Evolutionary conservation across 2,329 filamentous ascomycete species (phyloP).

Genomic region (Arthrobotrys sinensis): DNA sequence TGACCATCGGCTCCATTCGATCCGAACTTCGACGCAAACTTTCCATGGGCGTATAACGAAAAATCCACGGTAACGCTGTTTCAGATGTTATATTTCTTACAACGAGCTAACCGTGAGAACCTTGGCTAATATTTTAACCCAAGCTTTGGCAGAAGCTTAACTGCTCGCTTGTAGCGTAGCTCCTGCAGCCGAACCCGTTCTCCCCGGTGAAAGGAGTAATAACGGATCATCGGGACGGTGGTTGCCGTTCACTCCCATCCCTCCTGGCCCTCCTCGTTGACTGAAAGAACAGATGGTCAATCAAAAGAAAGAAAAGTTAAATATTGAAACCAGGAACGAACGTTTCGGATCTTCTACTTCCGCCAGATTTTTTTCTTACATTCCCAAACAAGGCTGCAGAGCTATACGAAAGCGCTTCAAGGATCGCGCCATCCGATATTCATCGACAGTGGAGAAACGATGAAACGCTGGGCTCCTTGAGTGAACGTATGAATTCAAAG

Average conservation of each 20-base stretch:
- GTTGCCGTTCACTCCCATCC: background rate
- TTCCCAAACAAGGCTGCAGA: no score
- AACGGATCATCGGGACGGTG: constrained; percentile 7
- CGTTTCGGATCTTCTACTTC: no score
- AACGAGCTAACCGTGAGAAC: background rate
- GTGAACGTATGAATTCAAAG: no score
- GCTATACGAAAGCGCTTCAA: no score
- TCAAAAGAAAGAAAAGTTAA: no score
- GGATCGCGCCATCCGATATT: no score
- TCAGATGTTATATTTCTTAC: background rate
- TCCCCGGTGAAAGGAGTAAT: background rate
- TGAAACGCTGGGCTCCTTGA: no score
- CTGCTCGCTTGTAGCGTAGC: background rate
- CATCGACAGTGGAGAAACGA: no score
- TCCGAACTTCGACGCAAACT: background rate
- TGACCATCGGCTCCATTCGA: constrained; percentile 15
- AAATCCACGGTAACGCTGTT: constrained; percentile 17
- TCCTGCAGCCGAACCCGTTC: background rate
- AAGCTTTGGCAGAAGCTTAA: constrained; percentile 16
- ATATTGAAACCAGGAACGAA: no score
- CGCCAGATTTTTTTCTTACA: no score
- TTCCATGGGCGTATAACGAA: background rate
- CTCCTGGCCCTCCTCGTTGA: no score
- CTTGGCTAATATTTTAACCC: background rate
- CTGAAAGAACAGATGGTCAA: no score